phyloP scores from a whole-genome alignment of 805 yeast genomes.

The Candida schatavii region DNA sequence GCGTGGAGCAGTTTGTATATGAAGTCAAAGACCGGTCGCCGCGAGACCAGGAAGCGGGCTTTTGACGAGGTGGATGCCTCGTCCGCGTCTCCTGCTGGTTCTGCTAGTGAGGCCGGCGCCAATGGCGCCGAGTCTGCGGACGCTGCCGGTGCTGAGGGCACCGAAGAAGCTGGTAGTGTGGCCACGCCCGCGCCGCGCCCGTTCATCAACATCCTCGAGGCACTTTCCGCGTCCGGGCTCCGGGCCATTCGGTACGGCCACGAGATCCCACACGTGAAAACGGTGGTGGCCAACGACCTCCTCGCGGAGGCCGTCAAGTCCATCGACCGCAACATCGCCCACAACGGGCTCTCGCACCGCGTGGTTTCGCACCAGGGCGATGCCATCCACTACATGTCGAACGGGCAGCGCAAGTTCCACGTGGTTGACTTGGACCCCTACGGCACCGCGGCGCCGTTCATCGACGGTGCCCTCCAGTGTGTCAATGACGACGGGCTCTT shows the following conservation, averaged over 20 bases:
- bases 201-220: conserved; percentile 75
- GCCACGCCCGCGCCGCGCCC: conserved; percentile 24
- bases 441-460: conserved; percentile 95
- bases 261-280: conserved; percentile 75
- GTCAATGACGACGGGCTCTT: conserved; percentile 83
- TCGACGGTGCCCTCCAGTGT: conserved; percentile 85
- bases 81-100: conserved; percentile 4
- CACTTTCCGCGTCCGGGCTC: conserved; percentile 91
- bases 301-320: conserved; percentile 81
- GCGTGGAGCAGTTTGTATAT: conserved; percentile 76
- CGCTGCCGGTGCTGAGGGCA: background rate
- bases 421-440: conserved; percentile 95
- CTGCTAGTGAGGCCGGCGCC: background rate
- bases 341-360: conserved; percentile 55
- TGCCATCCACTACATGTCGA: conserved; percentile 82
- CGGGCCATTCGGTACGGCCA: conserved; percentile 91
- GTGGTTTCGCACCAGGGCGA: conserved; percentile 79
- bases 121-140: background rate
- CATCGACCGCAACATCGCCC: conserved; percentile 66
- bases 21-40: conserved; percentile 27
- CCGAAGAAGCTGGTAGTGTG: conserved; percentile 6
- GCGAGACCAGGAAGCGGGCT: conserved; percentile 19
- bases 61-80: conserved; percentile 18
- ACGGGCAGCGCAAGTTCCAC: conserved; percentile 56
- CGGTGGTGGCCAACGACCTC: conserved; percentile 86